Conservation (phyloP, 805 yeast species). For the Ogataea populi-albae region DNA sequence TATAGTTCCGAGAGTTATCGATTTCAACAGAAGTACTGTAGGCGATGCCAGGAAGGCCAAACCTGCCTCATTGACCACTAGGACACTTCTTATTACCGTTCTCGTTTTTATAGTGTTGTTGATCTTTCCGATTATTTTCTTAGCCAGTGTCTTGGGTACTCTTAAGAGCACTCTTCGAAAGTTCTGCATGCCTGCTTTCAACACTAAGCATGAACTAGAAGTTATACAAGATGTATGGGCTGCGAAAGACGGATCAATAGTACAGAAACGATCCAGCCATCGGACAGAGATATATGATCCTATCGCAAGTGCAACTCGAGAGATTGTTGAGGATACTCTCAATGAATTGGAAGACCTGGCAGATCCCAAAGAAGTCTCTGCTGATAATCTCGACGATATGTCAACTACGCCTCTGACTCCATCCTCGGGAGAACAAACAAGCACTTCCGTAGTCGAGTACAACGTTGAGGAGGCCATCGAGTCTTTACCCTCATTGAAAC, state of each 20-base stretch:
- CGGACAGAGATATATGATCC: conserved; percentile 11
- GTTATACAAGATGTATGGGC: conserved; percentile 6
- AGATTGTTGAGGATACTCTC: conserved; percentile 28
- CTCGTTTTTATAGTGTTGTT: conserved; percentile 14
- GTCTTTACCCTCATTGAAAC: not conserved
- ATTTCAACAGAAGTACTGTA: conserved; percentile 38
- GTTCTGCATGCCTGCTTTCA: conserved; percentile 10
- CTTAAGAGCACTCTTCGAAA: conserved; percentile 24
- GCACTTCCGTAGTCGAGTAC: conserved; percentile 5
- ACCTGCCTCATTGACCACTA: conserved; percentile 3
- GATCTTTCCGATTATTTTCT: conserved; percentile 25
- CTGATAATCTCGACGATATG: too few relatives aligned
- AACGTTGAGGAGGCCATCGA: conserved; percentile 3
- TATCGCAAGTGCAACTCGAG: conserved; percentile 27
- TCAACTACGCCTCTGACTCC: not conserved
- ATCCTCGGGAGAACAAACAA: not conserved
- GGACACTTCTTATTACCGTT: conserved; percentile 9
- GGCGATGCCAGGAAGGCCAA: conserved; percentile 10
- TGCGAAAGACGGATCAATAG: conserved; percentile 2
- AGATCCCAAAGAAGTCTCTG: too few relatives aligned
- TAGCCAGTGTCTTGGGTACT: conserved; percentile 26
- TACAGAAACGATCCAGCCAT: not conserved
- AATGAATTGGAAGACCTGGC: conserved; percentile 7
- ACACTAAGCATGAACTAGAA: conserved; percentile 14
- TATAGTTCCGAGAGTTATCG: conserved; percentile 48